Percentiles rank a stretch among this genome's conserved stretches.
phyloP scores from a whole-genome alignment of 2,329 filamentous ascomycete species.

The Lithohypha guttulata region DNA sequence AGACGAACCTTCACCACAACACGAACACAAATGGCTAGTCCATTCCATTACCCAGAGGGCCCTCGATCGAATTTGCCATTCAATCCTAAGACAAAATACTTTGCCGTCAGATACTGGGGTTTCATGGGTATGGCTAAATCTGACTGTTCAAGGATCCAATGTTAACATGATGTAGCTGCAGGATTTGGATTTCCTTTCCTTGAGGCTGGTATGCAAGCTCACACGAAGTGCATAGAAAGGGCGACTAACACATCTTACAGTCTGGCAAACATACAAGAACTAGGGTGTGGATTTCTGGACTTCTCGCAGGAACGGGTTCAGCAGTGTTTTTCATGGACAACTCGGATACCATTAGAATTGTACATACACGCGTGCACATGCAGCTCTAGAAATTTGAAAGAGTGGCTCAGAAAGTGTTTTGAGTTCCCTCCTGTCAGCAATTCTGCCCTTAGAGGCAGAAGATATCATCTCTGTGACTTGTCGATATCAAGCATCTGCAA shows the following conservation, averaged over 20 bases:
- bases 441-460: too few relatives aligned
- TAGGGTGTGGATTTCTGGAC: slow-evolving; percentile 19
- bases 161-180: slow-evolving; percentile 31
- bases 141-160: too few relatives aligned
- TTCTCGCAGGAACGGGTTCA: background rate
- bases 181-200: slow-evolving; percentile 51
- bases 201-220: slow-evolving; percentile 48
- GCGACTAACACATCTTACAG: slow-evolving; percentile 32
- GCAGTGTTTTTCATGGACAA: too few relatives aligned
- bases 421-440: too few relatives aligned
- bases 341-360: too few relatives aligned
- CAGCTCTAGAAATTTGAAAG: too few relatives aligned
- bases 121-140: slow-evolving; percentile 73
- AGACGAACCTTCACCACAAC: slow-evolving; percentile 93
- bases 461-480: too few relatives aligned
- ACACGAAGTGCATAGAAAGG: background rate
- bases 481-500: too few relatives aligned
- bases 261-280: slow-evolving; percentile 60
- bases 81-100: slow-evolving; percentile 84
- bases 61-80: slow-evolving; percentile 92
- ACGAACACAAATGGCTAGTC: slow-evolving; percentile 66
- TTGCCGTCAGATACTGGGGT: slow-evolving; percentile 70
- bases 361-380: too few relatives aligned
- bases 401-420: too few relatives aligned
- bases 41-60: slow-evolving; percentile 97